These are phyloP conservation scores for Xerocomus potaroensis DNA, from an alignment of 768 basidiomycete species.

Conservation along the genomic window DNA sequence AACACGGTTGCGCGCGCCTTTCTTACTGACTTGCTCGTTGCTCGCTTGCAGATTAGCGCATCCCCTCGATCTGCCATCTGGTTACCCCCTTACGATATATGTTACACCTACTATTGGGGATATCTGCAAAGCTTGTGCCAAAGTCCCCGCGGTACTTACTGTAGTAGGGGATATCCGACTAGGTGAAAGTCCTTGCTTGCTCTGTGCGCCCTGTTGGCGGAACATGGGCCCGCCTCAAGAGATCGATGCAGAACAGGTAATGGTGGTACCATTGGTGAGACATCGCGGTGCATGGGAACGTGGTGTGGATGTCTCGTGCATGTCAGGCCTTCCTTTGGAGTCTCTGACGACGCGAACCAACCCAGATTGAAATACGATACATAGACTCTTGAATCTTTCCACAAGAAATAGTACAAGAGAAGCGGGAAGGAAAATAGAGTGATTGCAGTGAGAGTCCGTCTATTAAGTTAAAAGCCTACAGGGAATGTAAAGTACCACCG, in stretches of 20 bases:
- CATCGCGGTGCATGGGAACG: conserved; percentile 30
- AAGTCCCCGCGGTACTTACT: conserved; percentile 64
- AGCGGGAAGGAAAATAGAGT: background rate
- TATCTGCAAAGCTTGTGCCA: conserved; percentile 64
- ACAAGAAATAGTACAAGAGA: conserved; percentile 8
- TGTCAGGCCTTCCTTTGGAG: background rate
- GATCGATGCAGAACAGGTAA: conserved; percentile 34
- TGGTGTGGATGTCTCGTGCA: background rate
- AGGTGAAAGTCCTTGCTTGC: conserved; percentile 71
- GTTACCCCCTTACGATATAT: conserved; percentile 68
- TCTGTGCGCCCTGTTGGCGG: conserved; percentile 74
- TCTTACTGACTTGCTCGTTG: conserved; percentile 3
- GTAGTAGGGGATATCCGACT: conserved; percentile 68
- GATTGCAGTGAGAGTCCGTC: conserved; percentile 16
- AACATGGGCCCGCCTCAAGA: conserved; percentile 56
- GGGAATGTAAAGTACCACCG: conserved; percentile 12
- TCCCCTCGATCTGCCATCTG: conserved; percentile 47
- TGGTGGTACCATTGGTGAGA: conserved; percentile 50
- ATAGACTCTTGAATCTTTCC: background rate
- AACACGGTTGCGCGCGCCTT: background rate
- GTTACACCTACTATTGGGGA: conserved; percentile 58
- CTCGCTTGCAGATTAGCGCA: conserved; percentile 48
- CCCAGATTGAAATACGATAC: background rate
- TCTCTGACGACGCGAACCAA: background rate
- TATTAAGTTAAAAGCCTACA: conserved; percentile 28